A percentile compares a stretch with the other conserved stretches of the same genome.
Evolutionary conservation across 2,329 filamentous ascomycete genomes (phyloP).

Genomic region (Pseudocercospora fijiensis): DNA sequence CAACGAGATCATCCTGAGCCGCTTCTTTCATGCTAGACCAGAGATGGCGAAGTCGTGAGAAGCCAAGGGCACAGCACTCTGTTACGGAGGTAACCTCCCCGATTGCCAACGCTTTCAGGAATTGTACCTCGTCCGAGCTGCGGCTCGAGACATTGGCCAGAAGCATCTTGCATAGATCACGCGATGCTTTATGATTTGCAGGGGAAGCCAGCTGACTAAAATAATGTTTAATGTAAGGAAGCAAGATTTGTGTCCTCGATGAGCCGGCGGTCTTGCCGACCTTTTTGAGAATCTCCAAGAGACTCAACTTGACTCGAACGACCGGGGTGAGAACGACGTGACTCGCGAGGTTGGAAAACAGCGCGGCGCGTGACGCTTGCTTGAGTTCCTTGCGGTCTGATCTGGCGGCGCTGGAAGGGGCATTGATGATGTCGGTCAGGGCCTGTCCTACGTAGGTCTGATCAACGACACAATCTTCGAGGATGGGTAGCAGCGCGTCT

Average conservation of each 20-base stretch:
- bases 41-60: constrained; percentile 66
- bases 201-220: constrained; percentile 52
- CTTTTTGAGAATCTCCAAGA: constrained; percentile 71
- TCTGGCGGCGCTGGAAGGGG: constrained; percentile 28
- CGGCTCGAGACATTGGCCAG: constrained; percentile 55
- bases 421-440: constrained; percentile 60
- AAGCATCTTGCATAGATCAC: constrained; percentile 53
- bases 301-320: constrained; percentile 64
- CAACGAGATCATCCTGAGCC: constrained; percentile 58
- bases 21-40: constrained; percentile 72
- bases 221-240: constrained; percentile 74
- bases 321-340: constrained; percentile 70
- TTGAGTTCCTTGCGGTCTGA: constrained; percentile 49
- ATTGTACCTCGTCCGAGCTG: constrained; percentile 57
- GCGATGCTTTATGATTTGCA: constrained; percentile 49
- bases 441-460: constrained; percentile 65
- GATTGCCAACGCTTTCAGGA: constrained; percentile 54
- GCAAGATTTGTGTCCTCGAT: constrained; percentile 66
- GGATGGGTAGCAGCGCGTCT: constrained; percentile 65
- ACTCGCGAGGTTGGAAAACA: constrained; percentile 71
- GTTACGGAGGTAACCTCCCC: constrained; percentile 41
- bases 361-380: constrained; percentile 61
- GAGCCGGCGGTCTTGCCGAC: constrained; percentile 71
- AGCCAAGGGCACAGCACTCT: constrained; percentile 63
- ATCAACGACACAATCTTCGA: constrained; percentile 87